phyloP scores from a whole-genome alignment of 164 flowering plant genomes.

The Vitis riparia region DNA sequence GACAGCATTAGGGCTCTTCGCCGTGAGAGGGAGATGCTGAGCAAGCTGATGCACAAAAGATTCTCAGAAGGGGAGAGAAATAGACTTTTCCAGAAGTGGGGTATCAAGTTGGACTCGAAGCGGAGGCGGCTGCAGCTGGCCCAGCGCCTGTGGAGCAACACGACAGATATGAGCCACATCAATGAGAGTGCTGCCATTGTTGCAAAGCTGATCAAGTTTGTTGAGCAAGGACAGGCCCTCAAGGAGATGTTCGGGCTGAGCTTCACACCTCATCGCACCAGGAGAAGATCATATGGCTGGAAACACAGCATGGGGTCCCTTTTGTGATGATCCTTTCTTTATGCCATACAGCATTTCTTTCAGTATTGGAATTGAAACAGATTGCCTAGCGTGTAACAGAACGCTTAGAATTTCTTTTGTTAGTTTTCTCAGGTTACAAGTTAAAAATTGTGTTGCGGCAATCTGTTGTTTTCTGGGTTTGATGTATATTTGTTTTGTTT shows the following conservation, averaged over 20 bases:
- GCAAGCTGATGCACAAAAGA: conserved; percentile 68
- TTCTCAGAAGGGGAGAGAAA: conserved; percentile 62
- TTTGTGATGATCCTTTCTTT: conserved; percentile 23
- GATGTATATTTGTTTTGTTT: no score
- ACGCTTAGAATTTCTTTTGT: background rate
- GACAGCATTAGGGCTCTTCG: conserved; percentile 62
- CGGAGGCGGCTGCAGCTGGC: conserved; percentile 69
- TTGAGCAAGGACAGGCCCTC: conserved; percentile 58
- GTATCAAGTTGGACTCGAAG: conserved; percentile 61
- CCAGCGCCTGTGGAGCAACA: conserved; percentile 59
- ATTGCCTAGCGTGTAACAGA: background rate
- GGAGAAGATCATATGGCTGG: conserved; percentile 60
- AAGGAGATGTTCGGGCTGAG: conserved; percentile 97
- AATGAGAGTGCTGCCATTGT: conserved; percentile 75
- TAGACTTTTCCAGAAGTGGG: conserved; percentile 70
- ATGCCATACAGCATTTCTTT: conserved; percentile 4
- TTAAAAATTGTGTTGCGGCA: background rate
- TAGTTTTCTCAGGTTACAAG: background rate
- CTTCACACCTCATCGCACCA: conserved; percentile 52
- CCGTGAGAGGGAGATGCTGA: conserved; percentile 70
- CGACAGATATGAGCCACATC: conserved; percentile 56
- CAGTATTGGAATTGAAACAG: conserved; percentile 1
- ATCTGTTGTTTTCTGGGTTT: no score
- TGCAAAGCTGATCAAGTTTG: conserved; percentile 62
- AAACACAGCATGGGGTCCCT: conserved; percentile 40